Evolutionary conservation across 2,329 filamentous ascomycete species (phyloP), one percentile per base, ranked within the genome.

Genomic region (Trichoderma sp.): DNA sequence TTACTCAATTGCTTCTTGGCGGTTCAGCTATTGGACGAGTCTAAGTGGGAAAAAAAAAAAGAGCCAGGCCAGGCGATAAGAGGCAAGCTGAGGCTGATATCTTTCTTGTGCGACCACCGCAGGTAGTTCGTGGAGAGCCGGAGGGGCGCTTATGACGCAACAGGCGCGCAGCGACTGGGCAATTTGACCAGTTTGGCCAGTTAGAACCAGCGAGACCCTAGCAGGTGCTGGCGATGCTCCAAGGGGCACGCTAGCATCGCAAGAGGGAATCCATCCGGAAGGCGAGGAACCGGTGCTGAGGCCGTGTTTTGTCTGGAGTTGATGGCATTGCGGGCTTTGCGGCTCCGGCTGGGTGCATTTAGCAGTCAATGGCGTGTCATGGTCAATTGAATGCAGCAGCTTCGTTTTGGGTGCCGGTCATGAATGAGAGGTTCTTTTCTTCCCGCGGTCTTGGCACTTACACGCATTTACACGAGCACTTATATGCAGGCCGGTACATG

Each of bases 101-200:
- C 46, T 54, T 28, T 64, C 46, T 64, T 54, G 46, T 49, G 5
- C 46, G 46, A 49, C 34, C 18, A 37, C 63, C 39, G 39, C 18
- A 18, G 39, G 39, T 43, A 59, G 60, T 39, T 69, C 63, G 64
- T 66, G 68, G 64, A 64, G 56, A 58, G 32, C 26, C 58, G 68
- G 54, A 69, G 70, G 70, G 70, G 70, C 68, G n/a, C 66, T 32
- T 71, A 71, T 71, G 70, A 71, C 70, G 70, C 70, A 71, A 66
- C 64, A 43, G 59, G 65, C 37, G 39, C 49, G 52, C 34, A 32
- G 63, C 63, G 49, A 43, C 39, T 43, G 39, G 39, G 39, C 6
- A 51, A 39, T 49, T 55, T 21, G 18, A 37, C 63, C 18, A 26
- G 26, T 26, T 26, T 2, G 26, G 4, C 26, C 26, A 26, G 26